Base-by-base conservation (phyloP, 73 alveolate species). In the Paramecium bursaria region DNA sequence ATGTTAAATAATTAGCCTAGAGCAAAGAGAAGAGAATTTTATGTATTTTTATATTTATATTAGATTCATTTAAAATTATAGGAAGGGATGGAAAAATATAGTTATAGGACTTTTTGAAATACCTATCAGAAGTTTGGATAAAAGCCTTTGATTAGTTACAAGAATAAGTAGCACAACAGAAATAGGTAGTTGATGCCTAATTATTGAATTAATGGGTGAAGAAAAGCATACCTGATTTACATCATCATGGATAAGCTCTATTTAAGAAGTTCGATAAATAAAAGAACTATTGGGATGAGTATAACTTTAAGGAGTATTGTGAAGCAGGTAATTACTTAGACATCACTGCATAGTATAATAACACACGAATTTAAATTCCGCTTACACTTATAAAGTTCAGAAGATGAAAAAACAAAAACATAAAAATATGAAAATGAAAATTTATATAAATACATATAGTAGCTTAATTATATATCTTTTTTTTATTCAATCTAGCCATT, bases 401-500 rank as follows among this genome's bases (percentile, higher is more conserved):
- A 7, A 39, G 49, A 7, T 7, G 11, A 5, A 7, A 11, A 39
- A 39, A 39, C 11, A 39, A 39, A 7, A 7, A 39, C n/a, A n/a
- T n/a, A 39, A 7, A 39, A 39, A 39, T 7, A 11, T 39, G 49
- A 39, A 39, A 7, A 39, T 7, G 5, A 39, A 7, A 39, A 39
- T 7, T 39, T 39, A 39, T 39, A 7, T 39, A 39, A 39, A 7
- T 39, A 7, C 49, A 39, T 5, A n/a, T n/a, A n/a, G n/a, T n/a
- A n/a, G n/a, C n/a, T n/a, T n/a, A n/a, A n/a, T n/a, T n/a, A n/a
- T n/a, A n/a, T n/a, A n/a, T n/a, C n/a, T n/a, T n/a, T n/a, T n/a
- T n/a, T n/a, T 11, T 39, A 39, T 39, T 39, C 49, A 39, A 11
- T 5, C 11, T 7, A 39, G 3, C 92, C 92, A 86, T 77, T 53